Conservation (phyloP, 2,329 filamentous ascomycete genomes). For the Huntiella decipiens region DNA sequence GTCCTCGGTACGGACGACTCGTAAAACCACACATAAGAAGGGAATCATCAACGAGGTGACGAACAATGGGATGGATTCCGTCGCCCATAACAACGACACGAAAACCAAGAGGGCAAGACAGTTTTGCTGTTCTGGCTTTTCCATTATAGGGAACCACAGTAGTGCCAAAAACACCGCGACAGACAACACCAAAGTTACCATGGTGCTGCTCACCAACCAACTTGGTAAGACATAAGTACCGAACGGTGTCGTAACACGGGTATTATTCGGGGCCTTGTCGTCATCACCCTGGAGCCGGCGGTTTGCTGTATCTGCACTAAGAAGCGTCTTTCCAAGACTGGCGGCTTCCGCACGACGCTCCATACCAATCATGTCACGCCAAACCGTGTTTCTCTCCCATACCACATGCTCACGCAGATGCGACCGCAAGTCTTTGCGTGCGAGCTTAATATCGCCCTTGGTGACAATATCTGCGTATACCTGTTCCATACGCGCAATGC, state of each 20-base stretch:
- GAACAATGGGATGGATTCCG: constrained; percentile 93
- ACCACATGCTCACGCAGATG: constrained; percentile 93
- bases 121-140: constrained; percentile 79
- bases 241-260: constrained; percentile 59
- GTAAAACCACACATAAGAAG: constrained; percentile 74
- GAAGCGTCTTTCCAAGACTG: constrained; percentile 67
- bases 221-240: constrained; percentile 56
- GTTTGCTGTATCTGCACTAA: constrained; percentile 52
- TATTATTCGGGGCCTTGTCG: constrained; percentile 38
- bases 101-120: constrained; percentile 87
- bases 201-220: constrained; percentile 70
- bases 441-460: constrained; percentile 54
- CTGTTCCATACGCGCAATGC: constrained; percentile 56
- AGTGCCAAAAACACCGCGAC: constrained; percentile 22
- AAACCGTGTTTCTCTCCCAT: constrained; percentile 97
- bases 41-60: constrained; percentile 89
- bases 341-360: constrained; percentile 90
- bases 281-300: constrained; percentile 74
- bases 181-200: constrained; percentile 55
- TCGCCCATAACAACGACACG: constrained; percentile 89
- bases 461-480: constrained; percentile 71
- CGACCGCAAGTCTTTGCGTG: constrained; percentile 69
- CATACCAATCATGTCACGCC: constrained; percentile 97
- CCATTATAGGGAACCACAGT: constrained; percentile 66
- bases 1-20: constrained; percentile 63